Conservation (phyloP, 257 asterid species). For the Forsythia suspensa region DNA sequence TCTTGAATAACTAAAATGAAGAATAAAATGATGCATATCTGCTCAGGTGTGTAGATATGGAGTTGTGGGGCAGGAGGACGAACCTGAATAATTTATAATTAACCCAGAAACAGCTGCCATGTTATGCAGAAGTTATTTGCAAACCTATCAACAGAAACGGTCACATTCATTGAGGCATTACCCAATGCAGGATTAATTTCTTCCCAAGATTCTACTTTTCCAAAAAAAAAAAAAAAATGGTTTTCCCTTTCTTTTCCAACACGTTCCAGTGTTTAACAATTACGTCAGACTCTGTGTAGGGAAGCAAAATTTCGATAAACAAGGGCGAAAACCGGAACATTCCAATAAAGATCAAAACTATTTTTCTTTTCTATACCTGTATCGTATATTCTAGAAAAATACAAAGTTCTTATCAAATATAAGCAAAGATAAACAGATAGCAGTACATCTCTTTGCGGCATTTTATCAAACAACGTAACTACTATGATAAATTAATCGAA, state of each 20-base stretch:
- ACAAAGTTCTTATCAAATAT: neutral
- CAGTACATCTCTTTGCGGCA: neutral
- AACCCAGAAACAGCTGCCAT: constrained; percentile 35
- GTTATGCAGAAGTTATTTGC: constrained; percentile 13
- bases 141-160: constrained; percentile 16
- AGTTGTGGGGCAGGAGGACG: neutral
- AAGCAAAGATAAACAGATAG: neutral
- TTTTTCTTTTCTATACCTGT: no score
- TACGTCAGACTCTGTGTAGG: neutral
- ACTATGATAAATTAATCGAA: neutral
- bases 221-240: neutral
- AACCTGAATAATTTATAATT: constrained; percentile 38
- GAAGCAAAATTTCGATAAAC: no score
- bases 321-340: no score
- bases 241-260: neutral
- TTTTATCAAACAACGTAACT: neutral
- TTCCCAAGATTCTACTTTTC: no score
- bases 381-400: no score
- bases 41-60: neutral
- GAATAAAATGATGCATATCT: constrained; percentile 3
- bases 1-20: neutral
- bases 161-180: neutral
- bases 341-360: no score
- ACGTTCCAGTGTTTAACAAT: neutral
- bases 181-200: neutral